These are phyloP conservation scores for Pelargonium cotyledonis DNA, from an alignment of 441 rosid species.

Conservation along the genomic window DNA sequence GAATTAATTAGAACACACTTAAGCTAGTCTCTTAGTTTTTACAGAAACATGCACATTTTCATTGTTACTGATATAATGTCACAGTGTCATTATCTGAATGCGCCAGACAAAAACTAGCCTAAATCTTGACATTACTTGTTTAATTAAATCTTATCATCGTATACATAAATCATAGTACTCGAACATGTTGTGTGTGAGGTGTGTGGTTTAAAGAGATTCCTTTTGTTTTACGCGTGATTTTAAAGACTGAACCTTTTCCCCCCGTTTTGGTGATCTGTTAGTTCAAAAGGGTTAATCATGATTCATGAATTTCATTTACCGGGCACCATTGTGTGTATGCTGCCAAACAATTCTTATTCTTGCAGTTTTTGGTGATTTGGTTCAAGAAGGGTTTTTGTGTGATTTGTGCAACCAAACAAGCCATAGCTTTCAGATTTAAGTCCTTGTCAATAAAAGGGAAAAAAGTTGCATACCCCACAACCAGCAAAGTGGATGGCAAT, in stretches of 20 bases:
- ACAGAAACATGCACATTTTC: too few species aligned
- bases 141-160: neutral
- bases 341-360: slow-evolving; percentile 1
- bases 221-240: slow-evolving; percentile 1
- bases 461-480: neutral
- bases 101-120: neutral
- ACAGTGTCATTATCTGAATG: neutral
- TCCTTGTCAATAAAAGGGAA: slow-evolving; percentile 1
- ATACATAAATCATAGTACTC: neutral
- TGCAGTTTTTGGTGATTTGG: neutral
- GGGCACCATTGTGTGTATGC: neutral
- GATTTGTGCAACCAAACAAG: slow-evolving; percentile 3
- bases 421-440: slow-evolving; percentile 1
- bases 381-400: neutral
- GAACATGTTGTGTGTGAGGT: neutral
- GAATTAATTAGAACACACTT: neutral
- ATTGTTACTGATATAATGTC: neutral
- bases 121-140: neutral
- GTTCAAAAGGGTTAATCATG: neutral
- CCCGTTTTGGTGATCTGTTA: neutral
- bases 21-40: neutral
- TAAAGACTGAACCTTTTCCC: neutral
- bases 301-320: neutral
- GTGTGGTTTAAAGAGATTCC: neutral
- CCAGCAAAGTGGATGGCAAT: slow-evolving; percentile 11